Base-by-base conservation (phyloP, 768 basidiomycete species). In the Kwoniella bestiolae region DNA sequence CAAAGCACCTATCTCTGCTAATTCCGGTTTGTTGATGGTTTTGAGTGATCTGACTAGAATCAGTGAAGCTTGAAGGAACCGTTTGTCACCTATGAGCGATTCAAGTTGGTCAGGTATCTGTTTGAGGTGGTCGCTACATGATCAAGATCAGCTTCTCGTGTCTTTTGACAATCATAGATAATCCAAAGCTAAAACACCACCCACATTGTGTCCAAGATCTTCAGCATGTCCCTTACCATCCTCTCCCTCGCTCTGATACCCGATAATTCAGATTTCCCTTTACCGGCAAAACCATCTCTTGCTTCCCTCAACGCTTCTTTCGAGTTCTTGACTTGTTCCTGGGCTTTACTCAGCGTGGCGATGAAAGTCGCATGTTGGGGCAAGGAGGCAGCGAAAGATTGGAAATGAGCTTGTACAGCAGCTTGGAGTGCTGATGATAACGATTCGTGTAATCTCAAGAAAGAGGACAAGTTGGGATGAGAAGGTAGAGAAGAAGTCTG, bases 1-100 rank as follows among this genome's bases (percentile, higher is more conserved):
- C 32, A 98, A 84, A 4, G 95, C 96, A n/a, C 94, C 94, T 65
- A 99, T 90, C 76, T 97, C 95, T 64, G 89, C 83, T 89, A 98
- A 91, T 70, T 98, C 96, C 7, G 88, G 83, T 73, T 91, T 93
- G 79, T 91, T 92, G 70, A 95, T 94, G 31, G 89, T 86, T 81
- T 95, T 97, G 52, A 96, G 82, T 74, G 91, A 92, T 56, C 90
- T 85, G 35, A 96, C 88, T 29, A 99, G 86, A 7, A 98, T 83
- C 12, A 90, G 86, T 1, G 95, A 87, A 2, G 96, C 95, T 71
- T 93, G 89, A 35, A 97, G 83, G 47, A 97, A 86, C 12, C 91
- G 87, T 78, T 98, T 98, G 81, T 98, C 96, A 3, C 94, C 92
- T 76, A 97, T 92, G n/a, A 98, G 83, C 2, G 90, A 89, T 81